Evolutionary conservation across 2,329 filamentous ascomycete species (phyloP).

Genomic region (Fusarium sp.): DNA sequence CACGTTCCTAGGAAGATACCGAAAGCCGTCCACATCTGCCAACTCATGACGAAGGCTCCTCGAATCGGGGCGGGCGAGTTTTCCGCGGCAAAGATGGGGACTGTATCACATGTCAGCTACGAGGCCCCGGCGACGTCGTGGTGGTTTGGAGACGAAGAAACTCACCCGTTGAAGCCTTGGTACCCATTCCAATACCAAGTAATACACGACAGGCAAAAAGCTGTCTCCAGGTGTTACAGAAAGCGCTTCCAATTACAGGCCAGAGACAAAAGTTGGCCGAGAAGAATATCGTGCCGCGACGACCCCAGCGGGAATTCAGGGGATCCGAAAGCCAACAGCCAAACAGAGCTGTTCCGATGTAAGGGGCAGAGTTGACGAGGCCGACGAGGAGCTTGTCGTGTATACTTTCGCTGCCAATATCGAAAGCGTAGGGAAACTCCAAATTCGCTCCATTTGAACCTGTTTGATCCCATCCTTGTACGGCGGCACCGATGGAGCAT

Average conservation of each 20-base stretch:
- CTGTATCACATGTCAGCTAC: conserved; percentile 52
- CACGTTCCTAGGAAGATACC: conserved; percentile 69
- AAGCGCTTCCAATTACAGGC: conserved; percentile 74
- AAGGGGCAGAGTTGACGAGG: conserved; percentile 69
- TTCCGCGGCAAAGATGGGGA: conserved; percentile 80
- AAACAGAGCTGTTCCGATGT: conserved; percentile 57
- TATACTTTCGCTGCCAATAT: conserved; percentile 48
- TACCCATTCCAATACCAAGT: conserved; percentile 79
- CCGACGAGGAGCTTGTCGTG: conserved; percentile 64
- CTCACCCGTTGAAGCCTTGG: conserved; percentile 69
- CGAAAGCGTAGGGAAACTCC: conserved; percentile 64
- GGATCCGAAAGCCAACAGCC: conserved; percentile 75
- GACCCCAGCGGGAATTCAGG: conserved; percentile 57
- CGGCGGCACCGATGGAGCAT: conserved; percentile 75
- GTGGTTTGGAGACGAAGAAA: not conserved
- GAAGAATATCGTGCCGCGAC: conserved; percentile 70
- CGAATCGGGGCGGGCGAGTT: conserved; percentile 74
- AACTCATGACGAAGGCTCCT: conserved; percentile 82
- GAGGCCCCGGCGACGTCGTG: not conserved
- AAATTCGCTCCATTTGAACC: conserved; percentile 70
- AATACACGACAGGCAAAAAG: conserved; percentile 75
- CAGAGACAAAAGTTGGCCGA: conserved; percentile 77
- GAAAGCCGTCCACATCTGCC: conserved; percentile 74
- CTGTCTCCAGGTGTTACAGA: conserved; percentile 75
- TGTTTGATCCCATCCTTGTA: conserved; percentile 75